Base-by-base conservation (phyloP, 495 filamentous ascomycete species). In the Usnea hakonensis region DNA sequence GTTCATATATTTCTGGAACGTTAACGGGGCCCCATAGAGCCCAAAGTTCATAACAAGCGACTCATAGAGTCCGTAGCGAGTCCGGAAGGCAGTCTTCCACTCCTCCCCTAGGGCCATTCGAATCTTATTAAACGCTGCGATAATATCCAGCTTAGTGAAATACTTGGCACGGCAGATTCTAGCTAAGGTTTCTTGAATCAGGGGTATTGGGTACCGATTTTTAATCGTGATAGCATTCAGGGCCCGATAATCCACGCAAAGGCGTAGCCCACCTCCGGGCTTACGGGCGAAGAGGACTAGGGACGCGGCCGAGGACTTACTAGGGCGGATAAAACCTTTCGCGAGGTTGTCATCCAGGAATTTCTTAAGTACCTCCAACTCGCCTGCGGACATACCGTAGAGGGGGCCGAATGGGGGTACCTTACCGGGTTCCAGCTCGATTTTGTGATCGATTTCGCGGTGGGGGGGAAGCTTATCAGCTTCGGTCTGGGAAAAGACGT, bases 31-130 rank as follows among this genome's bases (percentile, higher is more conserved):
- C 30, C 69, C 69, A 21, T n/a, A 64, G 1, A 70, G 50, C 9
- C 62, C 64, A 41, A 72, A 71, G 6, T 56, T 67, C 52, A 71
- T 66, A 0, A 71, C 64, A 3, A 62, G 26, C 11, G 67, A 72
- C 40, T 70, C 57, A 53, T 55, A 67, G 0, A 62, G 50, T 7
- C 53, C 58, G 33, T 57, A 66, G 11, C 54, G 46, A 11, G 59
- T 70, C 5, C 30, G 21, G 11, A 68, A 61, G n/a, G 61, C 43
- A 10, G 57, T 68, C 21, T 61, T 64, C 26, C 53, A 64, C 57
- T 69, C 33, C 4, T 69, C 21, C 1, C 57, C 56, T 46, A 68
- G 36, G 19, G 5, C 32, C 13, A 69, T 68, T 7, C 46, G 59
- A 17, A 65, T 19, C n/a, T 46, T 60, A 37, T 65, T 62, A 43